Conservation (phyloP, 495 filamentous ascomycete species). For the Penicillium canescens region DNA sequence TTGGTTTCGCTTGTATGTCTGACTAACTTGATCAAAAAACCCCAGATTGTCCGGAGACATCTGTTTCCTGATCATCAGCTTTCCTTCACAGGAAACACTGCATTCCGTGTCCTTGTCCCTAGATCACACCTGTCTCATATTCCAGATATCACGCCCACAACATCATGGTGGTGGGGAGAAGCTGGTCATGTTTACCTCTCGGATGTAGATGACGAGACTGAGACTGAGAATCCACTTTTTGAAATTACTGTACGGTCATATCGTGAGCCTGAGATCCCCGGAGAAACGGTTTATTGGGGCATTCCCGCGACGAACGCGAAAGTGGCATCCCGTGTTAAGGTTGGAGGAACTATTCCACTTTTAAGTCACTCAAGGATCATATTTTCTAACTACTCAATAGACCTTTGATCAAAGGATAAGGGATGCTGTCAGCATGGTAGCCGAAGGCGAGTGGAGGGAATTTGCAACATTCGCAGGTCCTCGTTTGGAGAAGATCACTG, state of each 20-base stretch:
- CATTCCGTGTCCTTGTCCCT: conserved; percentile 37
- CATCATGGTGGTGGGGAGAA: conserved; percentile 48
- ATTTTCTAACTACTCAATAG: conserved; percentile 15
- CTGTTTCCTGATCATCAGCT: conserved; percentile 37
- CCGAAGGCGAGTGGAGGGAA: conserved; percentile 41
- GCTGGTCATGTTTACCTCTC: conserved; percentile 46
- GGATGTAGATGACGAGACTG: conserved; percentile 36
- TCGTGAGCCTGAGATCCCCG: conserved; percentile 18
- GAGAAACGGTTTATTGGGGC: conserved; percentile 46
- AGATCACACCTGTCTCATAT: conserved; percentile 26
- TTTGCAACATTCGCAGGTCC: conserved; percentile 44
- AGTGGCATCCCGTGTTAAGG: conserved; percentile 32
- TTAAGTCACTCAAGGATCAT: neutral
- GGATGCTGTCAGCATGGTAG: conserved; percentile 33
- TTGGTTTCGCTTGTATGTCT: neutral
- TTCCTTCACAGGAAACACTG: conserved; percentile 39
- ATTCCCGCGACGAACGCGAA: conserved; percentile 43
- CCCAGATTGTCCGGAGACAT: conserved; percentile 4
- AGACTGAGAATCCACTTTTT: conserved; percentile 13
- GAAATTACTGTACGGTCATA: conserved; percentile 28
- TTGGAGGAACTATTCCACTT: conserved; percentile 2
- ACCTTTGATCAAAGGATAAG: conserved; percentile 35
- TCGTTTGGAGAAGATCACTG: conserved; percentile 35
- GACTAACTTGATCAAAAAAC: neutral
- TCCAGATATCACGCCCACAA: conserved; percentile 36